Conservation (phyloP, 352 stramenopile species). For the Phytophthora nicotianae region DNA sequence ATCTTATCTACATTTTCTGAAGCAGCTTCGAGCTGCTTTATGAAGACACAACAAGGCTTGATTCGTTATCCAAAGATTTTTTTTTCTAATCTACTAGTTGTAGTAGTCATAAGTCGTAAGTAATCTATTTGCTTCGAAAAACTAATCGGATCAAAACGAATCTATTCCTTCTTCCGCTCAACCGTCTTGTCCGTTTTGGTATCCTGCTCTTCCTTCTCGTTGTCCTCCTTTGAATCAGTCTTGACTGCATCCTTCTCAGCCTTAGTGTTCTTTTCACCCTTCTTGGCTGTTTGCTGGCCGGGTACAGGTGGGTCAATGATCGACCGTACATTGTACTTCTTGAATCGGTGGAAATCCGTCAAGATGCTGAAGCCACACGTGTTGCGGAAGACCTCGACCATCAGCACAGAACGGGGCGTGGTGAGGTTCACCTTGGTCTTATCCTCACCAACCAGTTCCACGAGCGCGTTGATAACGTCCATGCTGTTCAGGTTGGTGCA, state of each 20-base stretch:
- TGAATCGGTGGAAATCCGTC: constrained; percentile 74
- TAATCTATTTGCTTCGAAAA: no score
- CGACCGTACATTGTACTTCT: constrained; percentile 81
- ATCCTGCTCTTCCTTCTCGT: constrained; percentile 14
- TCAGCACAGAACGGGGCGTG: constrained; percentile 57
- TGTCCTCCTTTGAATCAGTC: constrained; percentile 2
- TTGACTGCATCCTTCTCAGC: constrained; percentile 10
- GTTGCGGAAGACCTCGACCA: constrained; percentile 81
- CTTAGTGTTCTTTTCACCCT: constrained; percentile 25
- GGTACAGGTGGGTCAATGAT: constrained; percentile 66
- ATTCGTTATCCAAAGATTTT: constrained; percentile 27
- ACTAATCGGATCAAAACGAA: no score
- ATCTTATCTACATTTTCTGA: constrained; percentile 80
- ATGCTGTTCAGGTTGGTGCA: constrained; percentile 73
- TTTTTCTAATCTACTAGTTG: not conserved
- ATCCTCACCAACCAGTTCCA: constrained; percentile 52
- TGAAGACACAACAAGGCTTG: constrained; percentile 36
- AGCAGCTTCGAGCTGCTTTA: constrained; percentile 23
- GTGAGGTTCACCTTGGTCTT: constrained; percentile 82
- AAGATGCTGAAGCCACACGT: constrained; percentile 77
- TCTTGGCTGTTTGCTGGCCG: constrained; percentile 37
- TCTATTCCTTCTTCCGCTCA: constrained; percentile 16
- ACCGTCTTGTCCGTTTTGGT: constrained; percentile 7
- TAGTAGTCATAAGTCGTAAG: no score
- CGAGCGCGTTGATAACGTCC: constrained; percentile 76